A percentile compares a stretch with the other conserved stretches of the same genome.
These are phyloP conservation scores for Cryptosporidium tyzzeri DNA, from an alignment of 169 alveolate species.

Conservation along the genomic window DNA sequence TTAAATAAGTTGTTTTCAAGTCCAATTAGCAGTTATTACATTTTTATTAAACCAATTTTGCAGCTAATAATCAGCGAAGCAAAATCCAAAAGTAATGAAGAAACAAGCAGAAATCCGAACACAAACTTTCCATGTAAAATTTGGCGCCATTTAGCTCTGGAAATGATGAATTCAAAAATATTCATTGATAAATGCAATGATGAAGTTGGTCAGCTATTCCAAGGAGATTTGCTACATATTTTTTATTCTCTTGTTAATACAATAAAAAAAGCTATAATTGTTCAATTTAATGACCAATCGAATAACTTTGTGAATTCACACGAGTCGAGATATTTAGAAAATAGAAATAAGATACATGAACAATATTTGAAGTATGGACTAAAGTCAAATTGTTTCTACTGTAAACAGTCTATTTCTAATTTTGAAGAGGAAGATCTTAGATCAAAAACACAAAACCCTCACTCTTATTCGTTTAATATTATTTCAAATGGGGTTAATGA, in stretches of 20 bases:
- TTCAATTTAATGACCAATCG: conserved; percentile 1
- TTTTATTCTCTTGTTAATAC: conserved; percentile 20
- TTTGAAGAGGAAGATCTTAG: not conserved
- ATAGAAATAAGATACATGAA: not conserved
- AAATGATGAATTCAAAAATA: conserved; percentile 48
- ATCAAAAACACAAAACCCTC: not conserved
- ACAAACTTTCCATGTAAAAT: conserved; percentile 23
- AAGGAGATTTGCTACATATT: conserved; percentile 17
- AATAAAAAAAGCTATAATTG: not conserved
- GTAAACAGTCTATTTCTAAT: not conserved
- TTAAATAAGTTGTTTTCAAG: conserved; percentile 6
- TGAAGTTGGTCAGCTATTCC: conserved; percentile 44
- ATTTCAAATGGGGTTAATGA: conserved; percentile 44
- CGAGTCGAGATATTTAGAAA: not conserved
- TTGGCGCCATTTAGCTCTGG: conserved; percentile 55
- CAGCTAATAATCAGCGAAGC: conserved; percentile 20
- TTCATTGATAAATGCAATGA: conserved; percentile 63
- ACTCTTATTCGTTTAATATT: conserved; percentile 15
- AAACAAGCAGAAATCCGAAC: not conserved
- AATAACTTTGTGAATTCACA: not conserved
- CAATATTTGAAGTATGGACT: not conserved
- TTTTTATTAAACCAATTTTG: conserved; percentile 38
- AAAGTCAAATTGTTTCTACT: conserved; percentile 5
- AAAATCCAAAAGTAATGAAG: not conserved
- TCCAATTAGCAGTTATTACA: conserved; percentile 17